A percentile compares a stretch with the other conserved stretches of the same genome.
Evolutionary conservation across 176 grass and related monocot genomes (phyloP).

Genomic region (Miscanthus lutarioriparius): DNA sequence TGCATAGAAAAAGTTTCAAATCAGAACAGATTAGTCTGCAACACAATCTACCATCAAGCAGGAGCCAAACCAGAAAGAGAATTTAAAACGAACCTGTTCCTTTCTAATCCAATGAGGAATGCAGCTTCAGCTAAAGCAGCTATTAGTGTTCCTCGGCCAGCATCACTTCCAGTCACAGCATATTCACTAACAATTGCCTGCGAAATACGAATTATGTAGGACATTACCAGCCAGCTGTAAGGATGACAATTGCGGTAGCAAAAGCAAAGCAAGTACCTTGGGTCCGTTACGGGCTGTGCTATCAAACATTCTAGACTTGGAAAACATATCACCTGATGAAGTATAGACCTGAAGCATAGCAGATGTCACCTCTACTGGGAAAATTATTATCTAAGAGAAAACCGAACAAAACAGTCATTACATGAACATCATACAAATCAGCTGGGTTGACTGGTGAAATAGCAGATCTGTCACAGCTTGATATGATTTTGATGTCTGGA

Average conservation of each 20-base stretch:
- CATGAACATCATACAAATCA: constrained; percentile 94
- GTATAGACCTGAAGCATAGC: constrained; percentile 73
- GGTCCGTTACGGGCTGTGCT: constrained; percentile 51
- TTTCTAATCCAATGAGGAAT: constrained; percentile 93
- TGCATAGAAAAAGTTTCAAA: constrained; percentile 49
- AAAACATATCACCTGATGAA: constrained; percentile 83
- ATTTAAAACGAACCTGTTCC: constrained; percentile 65
- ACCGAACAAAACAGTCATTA: constrained; percentile 45
- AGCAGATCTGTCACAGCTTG: constrained; percentile 80
- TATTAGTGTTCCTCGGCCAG: constrained; percentile 85
- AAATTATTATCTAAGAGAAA: constrained; percentile 21
- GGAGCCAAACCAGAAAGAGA: constrained; percentile 27
- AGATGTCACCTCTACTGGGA: constrained; percentile 6
- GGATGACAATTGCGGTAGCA: constrained; percentile 15
- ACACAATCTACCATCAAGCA: not conserved
- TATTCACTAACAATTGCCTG: constrained; percentile 98
- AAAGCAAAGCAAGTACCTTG: constrained; percentile 49
- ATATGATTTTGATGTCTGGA: constrained; percentile 72
- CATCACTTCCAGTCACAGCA: constrained; percentile 95
- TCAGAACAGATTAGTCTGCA: constrained; percentile 17
- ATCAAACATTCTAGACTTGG: constrained; percentile 78
- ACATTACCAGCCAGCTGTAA: constrained; percentile 18
- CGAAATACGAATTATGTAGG: constrained; percentile 21
- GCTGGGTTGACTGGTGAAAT: constrained; percentile 62
- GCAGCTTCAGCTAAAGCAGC: constrained; percentile 89